Conservation (phyloP, 2,329 filamentous ascomycete genomes). For the Sarocladiaceae sp. region DNA sequence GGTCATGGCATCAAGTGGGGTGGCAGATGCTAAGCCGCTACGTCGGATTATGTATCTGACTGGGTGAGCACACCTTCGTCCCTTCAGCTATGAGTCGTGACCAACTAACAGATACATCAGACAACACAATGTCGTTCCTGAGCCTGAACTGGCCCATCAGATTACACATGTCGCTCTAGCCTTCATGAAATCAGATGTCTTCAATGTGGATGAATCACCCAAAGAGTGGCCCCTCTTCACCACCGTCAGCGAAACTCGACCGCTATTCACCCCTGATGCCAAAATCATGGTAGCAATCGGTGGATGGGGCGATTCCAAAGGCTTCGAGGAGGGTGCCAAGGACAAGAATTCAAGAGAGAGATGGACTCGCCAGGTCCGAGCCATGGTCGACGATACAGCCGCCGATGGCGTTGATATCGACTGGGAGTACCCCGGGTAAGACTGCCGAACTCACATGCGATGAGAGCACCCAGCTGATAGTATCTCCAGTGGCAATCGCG, state of each 20-base stretch:
- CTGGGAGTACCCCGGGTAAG: conserved; percentile 58
- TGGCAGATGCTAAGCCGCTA: background rate
- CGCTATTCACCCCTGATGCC: conserved; percentile 44
- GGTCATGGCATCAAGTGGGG: background rate
- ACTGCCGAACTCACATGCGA: background rate
- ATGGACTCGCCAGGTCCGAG: conserved; percentile 61
- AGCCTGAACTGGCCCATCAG: conserved; percentile 28
- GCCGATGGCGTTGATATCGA: conserved; percentile 65
- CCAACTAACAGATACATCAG: conserved; percentile 22
- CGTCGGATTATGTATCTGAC: conserved; percentile 35
- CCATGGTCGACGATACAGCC: conserved; percentile 56
- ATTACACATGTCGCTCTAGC: conserved; percentile 57
- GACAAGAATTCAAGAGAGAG: conserved; percentile 44
- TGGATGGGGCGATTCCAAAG: conserved; percentile 67
- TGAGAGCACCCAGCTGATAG: background rate
- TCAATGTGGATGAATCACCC: conserved; percentile 38
- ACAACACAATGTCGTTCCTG: conserved; percentile 42
- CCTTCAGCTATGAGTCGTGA: background rate
- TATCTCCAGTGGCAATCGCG: conserved; percentile 54
- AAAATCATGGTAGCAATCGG: conserved; percentile 69
- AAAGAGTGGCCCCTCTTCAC: conserved; percentile 48
- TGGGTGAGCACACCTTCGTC: conserved; percentile 39
- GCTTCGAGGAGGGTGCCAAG: conserved; percentile 55
- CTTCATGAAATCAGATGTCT: conserved; percentile 50
- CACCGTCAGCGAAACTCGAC: conserved; percentile 41